Conservation (phyloP, 2,329 filamentous ascomycete species). For the Ceratocystis destructans region DNA sequence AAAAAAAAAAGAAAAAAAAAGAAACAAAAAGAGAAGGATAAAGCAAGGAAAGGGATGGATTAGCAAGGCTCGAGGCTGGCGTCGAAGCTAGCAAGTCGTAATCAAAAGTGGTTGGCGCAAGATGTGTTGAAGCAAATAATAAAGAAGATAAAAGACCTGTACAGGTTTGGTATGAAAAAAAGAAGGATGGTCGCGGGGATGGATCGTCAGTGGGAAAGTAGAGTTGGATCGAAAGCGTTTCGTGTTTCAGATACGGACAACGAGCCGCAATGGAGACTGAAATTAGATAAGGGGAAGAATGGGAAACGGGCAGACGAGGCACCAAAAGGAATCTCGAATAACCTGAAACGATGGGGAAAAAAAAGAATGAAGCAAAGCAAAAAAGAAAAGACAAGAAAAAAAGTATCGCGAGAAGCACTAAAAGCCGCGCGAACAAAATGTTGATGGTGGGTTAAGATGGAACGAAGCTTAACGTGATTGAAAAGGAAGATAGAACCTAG, state of each 20-base stretch:
- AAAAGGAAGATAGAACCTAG: background rate
- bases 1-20: background rate
- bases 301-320: constrained; percentile 2
- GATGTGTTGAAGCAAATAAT: background rate
- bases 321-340: background rate
- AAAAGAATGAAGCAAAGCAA: background rate
- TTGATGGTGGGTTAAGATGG: background rate
- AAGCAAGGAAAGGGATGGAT: background rate
- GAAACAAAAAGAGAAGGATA: background rate
- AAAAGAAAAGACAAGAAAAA: background rate
- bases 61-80: background rate
- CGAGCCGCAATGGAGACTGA: background rate
- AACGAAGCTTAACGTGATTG: background rate
- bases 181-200: background rate
- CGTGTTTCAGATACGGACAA: constrained; percentile 5
- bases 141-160: background rate
- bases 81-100: background rate
- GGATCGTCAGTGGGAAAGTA: background rate
- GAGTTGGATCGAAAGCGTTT: background rate
- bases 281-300: constrained; percentile 10
- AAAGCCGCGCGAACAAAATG: background rate
- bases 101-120: background rate
- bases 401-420: background rate
- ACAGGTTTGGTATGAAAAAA: background rate
- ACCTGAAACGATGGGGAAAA: background rate